These are phyloP conservation scores for Rhodotorula sp. DNA, from an alignment of 1,284 basidiomycete species.

Conservation along the genomic window DNA sequence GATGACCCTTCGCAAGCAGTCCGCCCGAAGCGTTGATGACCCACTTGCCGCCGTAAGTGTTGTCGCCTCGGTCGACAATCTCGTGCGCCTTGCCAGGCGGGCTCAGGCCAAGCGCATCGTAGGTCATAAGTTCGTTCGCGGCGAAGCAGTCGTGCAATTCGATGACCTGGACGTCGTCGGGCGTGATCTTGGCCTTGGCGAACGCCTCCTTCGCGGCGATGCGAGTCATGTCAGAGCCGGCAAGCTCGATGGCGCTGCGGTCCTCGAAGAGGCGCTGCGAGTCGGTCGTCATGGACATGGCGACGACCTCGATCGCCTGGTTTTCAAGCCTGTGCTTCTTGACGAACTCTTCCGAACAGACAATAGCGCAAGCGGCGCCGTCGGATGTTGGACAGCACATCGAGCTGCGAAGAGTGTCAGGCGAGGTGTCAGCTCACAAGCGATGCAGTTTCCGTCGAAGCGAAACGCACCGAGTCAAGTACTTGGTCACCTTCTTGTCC, in stretches of 20 bases:
- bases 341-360: slow-evolving; percentile 79
- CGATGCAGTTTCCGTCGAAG: neutral
- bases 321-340: slow-evolving; percentile 71
- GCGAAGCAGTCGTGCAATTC: slow-evolving; percentile 78
- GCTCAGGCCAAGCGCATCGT: slow-evolving; percentile 77
- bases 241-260: slow-evolving; percentile 65
- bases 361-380: slow-evolving; percentile 64
- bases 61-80: slow-evolving; percentile 72
- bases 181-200: slow-evolving; percentile 65
- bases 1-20: slow-evolving; percentile 77
- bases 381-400: slow-evolving; percentile 79
- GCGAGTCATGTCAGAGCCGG: slow-evolving; percentile 62
- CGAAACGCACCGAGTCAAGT: slow-evolving; percentile 10
- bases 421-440: no score
- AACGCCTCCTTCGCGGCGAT: slow-evolving; percentile 69
- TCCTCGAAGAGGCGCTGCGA: slow-evolving; percentile 63
- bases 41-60: slow-evolving; percentile 83
- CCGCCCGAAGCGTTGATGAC: slow-evolving; percentile 84
- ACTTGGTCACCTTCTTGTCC: slow-evolving; percentile 40
- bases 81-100: slow-evolving; percentile 67
- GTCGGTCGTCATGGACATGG: slow-evolving; percentile 63
- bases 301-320: slow-evolving; percentile 68
- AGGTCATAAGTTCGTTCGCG: slow-evolving; percentile 66
- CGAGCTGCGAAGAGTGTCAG: slow-evolving; percentile 48
- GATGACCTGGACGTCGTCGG: slow-evolving; percentile 75